A percentile compares a stretch with the other conserved stretches of the same genome.
Conservation (phyloP, 495 filamentous ascomycete genomes). For the Umbilicaria muhlenbergii region DNA sequence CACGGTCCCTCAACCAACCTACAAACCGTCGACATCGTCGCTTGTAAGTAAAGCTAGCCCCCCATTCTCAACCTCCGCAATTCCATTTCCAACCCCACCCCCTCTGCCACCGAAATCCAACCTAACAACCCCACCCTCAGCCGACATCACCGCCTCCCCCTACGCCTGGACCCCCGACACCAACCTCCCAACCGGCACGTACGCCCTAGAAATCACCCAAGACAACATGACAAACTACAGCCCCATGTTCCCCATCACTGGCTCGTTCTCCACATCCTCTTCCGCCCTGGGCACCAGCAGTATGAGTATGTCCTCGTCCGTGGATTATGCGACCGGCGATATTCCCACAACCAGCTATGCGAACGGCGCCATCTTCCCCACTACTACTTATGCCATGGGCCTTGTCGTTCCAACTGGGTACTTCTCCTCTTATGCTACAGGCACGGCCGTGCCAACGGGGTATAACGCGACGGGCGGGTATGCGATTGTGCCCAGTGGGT, state of each 20-base stretch:
- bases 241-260: slow-evolving; percentile 7
- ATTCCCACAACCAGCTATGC: too few relatives aligned
- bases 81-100: neutral
- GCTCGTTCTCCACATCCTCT: neutral
- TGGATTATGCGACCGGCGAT: too few relatives aligned
- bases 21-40: neutral
- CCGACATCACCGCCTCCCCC: neutral
- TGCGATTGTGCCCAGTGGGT: too few relatives aligned
- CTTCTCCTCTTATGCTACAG: too few relatives aligned
- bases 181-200: neutral
- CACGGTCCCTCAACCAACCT: slow-evolving; percentile 4
- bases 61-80: neutral
- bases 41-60: slow-evolving; percentile 5
- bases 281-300: too few relatives aligned
- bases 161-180: slow-evolving; percentile 5
- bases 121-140: neutral
- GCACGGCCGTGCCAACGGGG: too few relatives aligned
- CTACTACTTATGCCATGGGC: too few relatives aligned
- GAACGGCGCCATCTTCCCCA: too few relatives aligned
- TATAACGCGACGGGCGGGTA: too few relatives aligned
- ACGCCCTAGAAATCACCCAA: slow-evolving; percentile 11
- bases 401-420: too few relatives aligned
- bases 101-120: neutral
- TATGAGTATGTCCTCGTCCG: too few relatives aligned
- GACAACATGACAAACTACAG: slow-evolving; percentile 11